Conservation (phyloP, 192 early-diverging fungal genomes). For the Coemansia sp. region DNA sequence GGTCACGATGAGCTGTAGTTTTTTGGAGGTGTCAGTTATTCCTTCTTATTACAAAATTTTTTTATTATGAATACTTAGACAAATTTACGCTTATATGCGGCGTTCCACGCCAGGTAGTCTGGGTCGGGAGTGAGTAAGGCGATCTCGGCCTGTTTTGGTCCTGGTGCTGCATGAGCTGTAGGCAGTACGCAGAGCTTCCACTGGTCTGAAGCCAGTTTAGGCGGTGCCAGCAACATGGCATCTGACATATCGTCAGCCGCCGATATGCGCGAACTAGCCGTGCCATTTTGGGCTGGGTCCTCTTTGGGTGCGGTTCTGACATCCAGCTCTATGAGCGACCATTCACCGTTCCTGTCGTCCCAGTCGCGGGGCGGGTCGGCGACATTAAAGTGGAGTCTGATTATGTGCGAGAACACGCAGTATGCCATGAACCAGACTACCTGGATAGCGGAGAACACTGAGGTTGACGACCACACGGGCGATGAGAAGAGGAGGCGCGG, state of each 20-base stretch:
- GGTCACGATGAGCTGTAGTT: conserved; percentile 39
- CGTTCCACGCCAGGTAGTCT: conserved; percentile 37
- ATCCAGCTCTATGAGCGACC: conserved; percentile 52
- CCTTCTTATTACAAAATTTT: neutral
- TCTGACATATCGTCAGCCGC: conserved; percentile 3
- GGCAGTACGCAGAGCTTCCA: conserved; percentile 53
- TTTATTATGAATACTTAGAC: conserved; percentile 1
- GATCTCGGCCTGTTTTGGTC: conserved; percentile 16
- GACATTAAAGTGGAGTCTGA: conserved; percentile 51
- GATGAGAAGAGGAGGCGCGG: conserved; percentile 55
- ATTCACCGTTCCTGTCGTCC: conserved; percentile 57
- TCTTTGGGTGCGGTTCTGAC: conserved; percentile 35
- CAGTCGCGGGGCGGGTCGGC: conserved; percentile 56
- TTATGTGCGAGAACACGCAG: conserved; percentile 51
- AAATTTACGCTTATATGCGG: conserved; percentile 11
- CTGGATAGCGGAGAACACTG: conserved; percentile 54
- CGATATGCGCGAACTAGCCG: conserved; percentile 8
- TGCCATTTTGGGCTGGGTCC: neutral
- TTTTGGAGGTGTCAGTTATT: neutral
- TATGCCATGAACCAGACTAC: conserved; percentile 55
- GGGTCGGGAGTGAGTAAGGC: conserved; percentile 42
- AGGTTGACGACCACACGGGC: conserved; percentile 49
- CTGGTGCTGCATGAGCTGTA: neutral
- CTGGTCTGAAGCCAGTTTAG: conserved; percentile 20
- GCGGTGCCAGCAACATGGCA: neutral